phyloP scores from a whole-genome alignment of 148 eudicot genomes.

The Dysphania ambrosioides region DNA sequence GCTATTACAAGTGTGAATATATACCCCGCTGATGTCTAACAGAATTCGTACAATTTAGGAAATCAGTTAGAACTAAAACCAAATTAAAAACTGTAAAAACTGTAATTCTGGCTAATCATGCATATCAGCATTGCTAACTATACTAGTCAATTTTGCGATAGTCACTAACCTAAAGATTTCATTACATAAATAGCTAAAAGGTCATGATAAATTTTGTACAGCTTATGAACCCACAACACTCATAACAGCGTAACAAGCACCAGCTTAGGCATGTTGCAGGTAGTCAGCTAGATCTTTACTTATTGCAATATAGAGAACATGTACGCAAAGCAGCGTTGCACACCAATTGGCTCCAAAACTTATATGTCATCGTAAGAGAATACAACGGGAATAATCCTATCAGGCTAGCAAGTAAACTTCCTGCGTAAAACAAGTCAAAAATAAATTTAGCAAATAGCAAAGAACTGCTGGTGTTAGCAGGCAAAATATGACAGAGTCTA shows the following conservation, averaged over 20 bases:
- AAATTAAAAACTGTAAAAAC: too few relatives aligned
- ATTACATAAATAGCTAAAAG: not conserved
- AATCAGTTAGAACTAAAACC: too few relatives aligned
- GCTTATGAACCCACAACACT: not conserved
- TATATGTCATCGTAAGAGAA: not conserved
- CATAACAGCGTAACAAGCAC: not conserved
- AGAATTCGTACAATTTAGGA: too few relatives aligned
- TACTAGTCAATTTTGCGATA: not conserved
- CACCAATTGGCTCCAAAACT: not conserved
- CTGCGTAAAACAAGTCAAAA: slow-evolving; percentile 5
- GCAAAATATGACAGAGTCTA: too few relatives aligned
- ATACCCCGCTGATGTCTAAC: too few relatives aligned
- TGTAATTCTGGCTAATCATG: too few relatives aligned
- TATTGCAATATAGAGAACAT: not conserved
- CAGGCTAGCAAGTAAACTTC: not conserved
- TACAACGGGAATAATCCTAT: not conserved
- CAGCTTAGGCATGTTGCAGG: not conserved
- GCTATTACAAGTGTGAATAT: too few relatives aligned
- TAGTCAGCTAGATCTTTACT: not conserved
- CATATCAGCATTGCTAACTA: too few relatives aligned
- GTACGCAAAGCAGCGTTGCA: not conserved
- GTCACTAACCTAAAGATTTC: not conserved
- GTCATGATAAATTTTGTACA: not conserved
- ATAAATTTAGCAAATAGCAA: not conserved
- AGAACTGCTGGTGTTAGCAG: not conserved